Evolutionary conservation across 768 basidiomycete genomes (phyloP).

Genomic region (Pilatotrama ljubarskyi): DNA sequence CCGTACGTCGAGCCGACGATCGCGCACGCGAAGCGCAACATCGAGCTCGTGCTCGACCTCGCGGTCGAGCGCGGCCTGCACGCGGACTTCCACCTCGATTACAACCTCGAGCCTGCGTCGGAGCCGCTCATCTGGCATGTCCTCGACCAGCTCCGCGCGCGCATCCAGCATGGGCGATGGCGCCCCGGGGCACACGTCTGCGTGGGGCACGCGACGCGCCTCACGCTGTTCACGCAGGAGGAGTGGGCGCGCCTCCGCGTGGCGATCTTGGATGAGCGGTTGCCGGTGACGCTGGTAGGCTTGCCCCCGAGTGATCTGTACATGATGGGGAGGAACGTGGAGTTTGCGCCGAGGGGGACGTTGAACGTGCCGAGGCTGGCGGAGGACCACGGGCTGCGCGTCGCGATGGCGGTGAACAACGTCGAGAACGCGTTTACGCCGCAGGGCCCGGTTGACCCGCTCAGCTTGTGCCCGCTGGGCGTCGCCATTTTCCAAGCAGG

Average conservation of each 20-base stretch:
- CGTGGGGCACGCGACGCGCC: constrained; percentile 61
- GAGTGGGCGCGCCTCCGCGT: constrained; percentile 42
- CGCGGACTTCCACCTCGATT: constrained; percentile 69
- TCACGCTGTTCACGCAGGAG: constrained; percentile 47
- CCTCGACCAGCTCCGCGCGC: constrained; percentile 41
- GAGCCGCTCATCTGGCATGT: constrained; percentile 60
- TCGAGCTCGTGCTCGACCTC: constrained; percentile 51
- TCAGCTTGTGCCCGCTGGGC: constrained; percentile 58
- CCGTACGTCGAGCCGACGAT: constrained; percentile 60
- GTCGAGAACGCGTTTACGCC: constrained; percentile 70
- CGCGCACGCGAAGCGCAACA: constrained; percentile 52
- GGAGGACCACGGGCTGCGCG: constrained; percentile 44
- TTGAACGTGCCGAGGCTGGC: constrained; percentile 52
- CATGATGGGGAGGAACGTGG: constrained; percentile 57
- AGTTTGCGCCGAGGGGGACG: constrained; percentile 50
- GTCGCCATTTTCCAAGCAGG: constrained; percentile 61
- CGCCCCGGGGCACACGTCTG: constrained; percentile 41
- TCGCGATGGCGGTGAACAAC: constrained; percentile 64
- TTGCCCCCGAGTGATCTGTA: constrained; percentile 68
- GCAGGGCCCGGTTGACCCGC: constrained; percentile 62
- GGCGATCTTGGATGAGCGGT: constrained; percentile 37
- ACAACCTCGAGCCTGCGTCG: constrained; percentile 52
- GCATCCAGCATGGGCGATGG: constrained; percentile 29
- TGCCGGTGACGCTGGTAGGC: constrained; percentile 55
- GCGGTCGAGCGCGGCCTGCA: constrained; percentile 42